Evolutionary conservation across 805 yeast genomes (phyloP).

Genomic region (Wickerhamiella lipophila): DNA sequence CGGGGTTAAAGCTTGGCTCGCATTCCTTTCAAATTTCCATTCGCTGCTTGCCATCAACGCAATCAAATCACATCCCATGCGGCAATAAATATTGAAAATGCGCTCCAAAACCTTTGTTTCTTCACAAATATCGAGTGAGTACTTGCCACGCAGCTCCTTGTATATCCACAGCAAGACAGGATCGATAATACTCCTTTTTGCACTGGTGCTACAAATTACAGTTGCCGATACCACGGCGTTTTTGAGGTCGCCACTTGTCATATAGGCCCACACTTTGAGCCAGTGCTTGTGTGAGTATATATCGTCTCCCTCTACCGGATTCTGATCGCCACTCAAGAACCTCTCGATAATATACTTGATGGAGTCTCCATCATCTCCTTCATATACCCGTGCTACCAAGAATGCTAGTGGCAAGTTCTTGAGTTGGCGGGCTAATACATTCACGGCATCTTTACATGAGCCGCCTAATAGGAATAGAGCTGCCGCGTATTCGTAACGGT

Average conservation of each 20-base stretch:
- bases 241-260: slow-evolving; percentile 43
- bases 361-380: slow-evolving; percentile 42
- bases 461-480: slow-evolving; percentile 73
- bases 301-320: background rate
- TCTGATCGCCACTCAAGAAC: background rate
- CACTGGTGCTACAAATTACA: background rate
- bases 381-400: slow-evolving; percentile 67
- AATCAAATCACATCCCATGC: slow-evolving; percentile 87
- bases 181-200: slow-evolving; percentile 48
- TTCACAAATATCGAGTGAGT: slow-evolving; percentile 39
- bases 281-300: slow-evolving; percentile 34
- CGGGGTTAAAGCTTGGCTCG: background rate
- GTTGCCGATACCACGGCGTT: slow-evolving; percentile 44
- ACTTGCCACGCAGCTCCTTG: slow-evolving; percentile 43
- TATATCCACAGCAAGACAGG: slow-evolving; percentile 67
- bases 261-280: slow-evolving; percentile 68
- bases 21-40: slow-evolving; percentile 44
- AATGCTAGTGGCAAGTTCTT: slow-evolving; percentile 63
- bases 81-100: slow-evolving; percentile 52
- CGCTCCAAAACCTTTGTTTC: slow-evolving; percentile 55
- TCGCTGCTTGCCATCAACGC: slow-evolving; percentile 47
- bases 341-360: slow-evolving; percentile 28
- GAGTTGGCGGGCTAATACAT: slow-evolving; percentile 55
- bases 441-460: slow-evolving; percentile 62
- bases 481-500: slow-evolving; percentile 77